These are phyloP conservation scores for Clonostachys chloroleuca DNA, from an alignment of 2,329 filamentous ascomycete species.

Conservation along the genomic window DNA sequence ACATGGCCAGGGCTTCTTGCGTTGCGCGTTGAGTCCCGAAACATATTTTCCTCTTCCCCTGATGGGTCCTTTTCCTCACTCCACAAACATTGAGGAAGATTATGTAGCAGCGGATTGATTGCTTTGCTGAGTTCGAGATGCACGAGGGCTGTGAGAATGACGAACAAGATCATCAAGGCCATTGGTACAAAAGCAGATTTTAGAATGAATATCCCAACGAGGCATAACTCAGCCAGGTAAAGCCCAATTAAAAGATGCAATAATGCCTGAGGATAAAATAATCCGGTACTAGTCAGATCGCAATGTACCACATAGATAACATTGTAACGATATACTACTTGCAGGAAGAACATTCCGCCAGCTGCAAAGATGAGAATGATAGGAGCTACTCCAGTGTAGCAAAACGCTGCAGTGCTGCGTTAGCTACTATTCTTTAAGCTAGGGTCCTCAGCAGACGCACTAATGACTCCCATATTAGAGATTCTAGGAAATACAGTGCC, in stretches of 20 bases:
- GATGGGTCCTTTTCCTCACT: conserved; percentile 41
- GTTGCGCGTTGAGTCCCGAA: conserved; percentile 8
- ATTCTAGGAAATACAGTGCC: conserved; percentile 78
- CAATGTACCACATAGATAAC: conserved; percentile 82
- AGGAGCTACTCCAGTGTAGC: not conserved
- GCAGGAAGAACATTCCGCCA: conserved; percentile 75
- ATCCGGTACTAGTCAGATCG: conserved; percentile 78
- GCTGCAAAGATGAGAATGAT: conserved; percentile 79
- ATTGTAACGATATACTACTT: conserved; percentile 89
- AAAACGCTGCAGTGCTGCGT: not conserved
- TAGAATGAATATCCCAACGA: conserved; percentile 80
- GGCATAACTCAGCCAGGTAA: conserved; percentile 76
- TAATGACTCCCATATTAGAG: conserved; percentile 78
- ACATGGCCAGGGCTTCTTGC: not conserved
- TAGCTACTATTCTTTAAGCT: not conserved
- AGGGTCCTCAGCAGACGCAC: not conserved
- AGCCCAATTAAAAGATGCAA: conserved; percentile 81
- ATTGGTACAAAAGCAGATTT: conserved; percentile 62
- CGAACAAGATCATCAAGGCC: conserved; percentile 70
- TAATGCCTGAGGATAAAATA: conserved; percentile 81
- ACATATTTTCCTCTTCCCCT: conserved; percentile 40
- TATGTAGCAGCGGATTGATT: conserved; percentile 70
- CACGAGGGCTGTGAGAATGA: conserved; percentile 72
- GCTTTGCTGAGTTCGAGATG: conserved; percentile 69
- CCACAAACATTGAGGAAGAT: conserved; percentile 68